These are phyloP conservation scores for Sarocladium oryzae DNA, from an alignment of 2,329 filamentous ascomycete genomes.

Conservation along the genomic window DNA sequence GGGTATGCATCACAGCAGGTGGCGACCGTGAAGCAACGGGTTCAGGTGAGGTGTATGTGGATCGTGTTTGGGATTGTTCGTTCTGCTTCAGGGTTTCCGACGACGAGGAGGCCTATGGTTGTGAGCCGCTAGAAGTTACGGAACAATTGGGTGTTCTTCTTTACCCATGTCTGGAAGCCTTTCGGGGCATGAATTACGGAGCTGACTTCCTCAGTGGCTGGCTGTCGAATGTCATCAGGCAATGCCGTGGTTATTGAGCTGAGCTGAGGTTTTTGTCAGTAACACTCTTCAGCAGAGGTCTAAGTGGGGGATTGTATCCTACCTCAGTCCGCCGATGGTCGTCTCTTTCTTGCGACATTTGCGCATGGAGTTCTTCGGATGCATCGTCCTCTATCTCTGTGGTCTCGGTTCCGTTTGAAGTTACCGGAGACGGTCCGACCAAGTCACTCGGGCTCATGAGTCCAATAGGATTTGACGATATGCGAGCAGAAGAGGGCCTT, in stretches of 20 bases:
- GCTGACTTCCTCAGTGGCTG: constrained; percentile 67
- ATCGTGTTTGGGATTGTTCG: not conserved
- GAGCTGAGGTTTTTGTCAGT: not conserved
- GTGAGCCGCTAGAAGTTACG: not conserved
- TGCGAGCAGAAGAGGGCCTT: constrained; percentile 43
- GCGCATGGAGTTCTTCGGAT: constrained; percentile 49
- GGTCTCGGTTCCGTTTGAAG: constrained; percentile 74
- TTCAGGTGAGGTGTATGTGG: constrained; percentile 26
- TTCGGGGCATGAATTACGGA: constrained; percentile 90
- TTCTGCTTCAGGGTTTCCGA: constrained; percentile 8
- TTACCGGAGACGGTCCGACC: constrained; percentile 76
- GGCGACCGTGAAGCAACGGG: constrained; percentile 26
- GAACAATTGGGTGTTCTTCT: constrained; percentile 18
- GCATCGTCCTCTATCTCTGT: constrained; percentile 80
- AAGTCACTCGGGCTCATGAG: constrained; percentile 59
- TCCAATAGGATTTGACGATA: constrained; percentile 47
- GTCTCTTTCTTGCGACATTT: constrained; percentile 13
- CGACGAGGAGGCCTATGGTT: not conserved
- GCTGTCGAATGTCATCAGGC: constrained; percentile 49
- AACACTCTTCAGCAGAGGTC: no score
- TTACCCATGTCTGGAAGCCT: constrained; percentile 74
- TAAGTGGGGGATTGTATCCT: no score
- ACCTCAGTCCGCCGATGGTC: constrained; percentile 25
- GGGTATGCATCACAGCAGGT: constrained; percentile 16
- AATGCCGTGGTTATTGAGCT: constrained; percentile 44